Conservation (phyloP, 768 basidiomycete genomes). For the Mycena rosella region DNA sequence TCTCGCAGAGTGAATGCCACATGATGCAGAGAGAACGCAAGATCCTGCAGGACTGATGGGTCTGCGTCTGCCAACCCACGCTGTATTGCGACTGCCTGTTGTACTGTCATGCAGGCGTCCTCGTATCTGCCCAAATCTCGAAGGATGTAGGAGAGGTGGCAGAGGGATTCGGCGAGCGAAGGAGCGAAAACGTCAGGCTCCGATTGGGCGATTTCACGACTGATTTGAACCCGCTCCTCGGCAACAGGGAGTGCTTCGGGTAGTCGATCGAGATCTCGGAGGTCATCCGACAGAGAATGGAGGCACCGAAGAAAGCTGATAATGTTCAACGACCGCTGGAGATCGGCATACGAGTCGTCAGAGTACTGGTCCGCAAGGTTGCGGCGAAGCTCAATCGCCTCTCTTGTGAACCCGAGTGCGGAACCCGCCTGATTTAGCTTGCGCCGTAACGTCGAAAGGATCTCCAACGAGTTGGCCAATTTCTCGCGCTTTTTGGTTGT, state of each 20-base stretch:
- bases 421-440: too few relatives aligned
- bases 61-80: background rate
- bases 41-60: background rate
- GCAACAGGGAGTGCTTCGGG: background rate
- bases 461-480: background rate
- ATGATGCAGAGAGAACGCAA: background rate
- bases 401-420: background rate
- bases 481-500: background rate
- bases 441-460: background rate
- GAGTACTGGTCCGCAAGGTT: background rate
- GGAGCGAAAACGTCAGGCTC: background rate
- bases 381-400: background rate
- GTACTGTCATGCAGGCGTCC: background rate
- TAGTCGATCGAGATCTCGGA: background rate
- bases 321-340: background rate
- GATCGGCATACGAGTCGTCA: background rate
- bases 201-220: background rate
- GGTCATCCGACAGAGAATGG: background rate
- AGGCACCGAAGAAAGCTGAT: background rate
- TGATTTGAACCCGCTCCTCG: background rate
- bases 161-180: background rate
- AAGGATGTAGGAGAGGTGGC: background rate
- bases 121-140: background rate
- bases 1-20: background rate
- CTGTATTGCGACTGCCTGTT: background rate